Conservation (phyloP, 2,329 filamentous ascomycete species). For the Didymella glomerata region DNA sequence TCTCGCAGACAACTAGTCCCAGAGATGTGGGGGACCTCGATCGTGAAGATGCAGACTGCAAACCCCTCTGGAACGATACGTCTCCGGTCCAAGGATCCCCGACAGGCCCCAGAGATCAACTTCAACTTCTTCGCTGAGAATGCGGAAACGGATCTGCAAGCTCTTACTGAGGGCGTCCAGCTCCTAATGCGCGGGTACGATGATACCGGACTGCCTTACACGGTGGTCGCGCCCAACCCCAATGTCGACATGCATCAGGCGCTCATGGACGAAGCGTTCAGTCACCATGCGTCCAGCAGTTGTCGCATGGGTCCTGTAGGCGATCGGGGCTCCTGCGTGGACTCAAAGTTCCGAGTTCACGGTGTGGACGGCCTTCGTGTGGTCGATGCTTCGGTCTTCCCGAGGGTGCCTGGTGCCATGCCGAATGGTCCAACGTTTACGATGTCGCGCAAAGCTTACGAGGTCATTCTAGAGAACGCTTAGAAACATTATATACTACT, state of each 20-base stretch:
- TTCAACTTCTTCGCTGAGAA: conserved; percentile 24
- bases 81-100: conserved; percentile 66
- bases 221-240: neutral
- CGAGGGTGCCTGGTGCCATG: conserved; percentile 52
- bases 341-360: conserved; percentile 25
- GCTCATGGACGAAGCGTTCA: neutral
- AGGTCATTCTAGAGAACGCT: neutral
- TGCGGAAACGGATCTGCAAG: conserved; percentile 16
- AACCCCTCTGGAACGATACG: conserved; percentile 67
- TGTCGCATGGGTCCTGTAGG: conserved; percentile 21
- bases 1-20: neutral
- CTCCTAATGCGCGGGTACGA: neutral
- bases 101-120: conserved; percentile 65
- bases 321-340: conserved; percentile 17
- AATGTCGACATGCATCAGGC: neutral
- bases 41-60: conserved; percentile 65
- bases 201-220: neutral
- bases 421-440: neutral
- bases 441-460: neutral
- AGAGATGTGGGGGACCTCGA: conserved; percentile 51
- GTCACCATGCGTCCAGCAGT: conserved; percentile 23
- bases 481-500: no score
- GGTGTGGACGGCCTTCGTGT: conserved; percentile 61
- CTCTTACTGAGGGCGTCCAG: conserved; percentile 18
- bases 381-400: conserved; percentile 68